Evolutionary conservation across 768 basidiomycete species (phyloP).

Genomic region (Suillus hirtellus): DNA sequence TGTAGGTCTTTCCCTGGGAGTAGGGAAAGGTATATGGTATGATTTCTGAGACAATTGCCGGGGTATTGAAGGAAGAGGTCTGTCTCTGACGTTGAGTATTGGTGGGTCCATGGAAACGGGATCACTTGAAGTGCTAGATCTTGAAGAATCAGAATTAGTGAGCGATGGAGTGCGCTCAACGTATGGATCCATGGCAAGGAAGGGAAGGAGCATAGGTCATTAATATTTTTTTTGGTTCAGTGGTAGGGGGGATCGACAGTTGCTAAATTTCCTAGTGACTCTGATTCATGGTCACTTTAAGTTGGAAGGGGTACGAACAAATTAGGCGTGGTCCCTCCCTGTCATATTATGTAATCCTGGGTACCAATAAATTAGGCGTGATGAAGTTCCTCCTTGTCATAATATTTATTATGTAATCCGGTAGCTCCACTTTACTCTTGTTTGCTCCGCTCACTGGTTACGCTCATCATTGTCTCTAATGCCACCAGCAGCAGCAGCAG

Average conservation of each 20-base stretch:
- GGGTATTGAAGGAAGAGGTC: conserved; percentile 25
- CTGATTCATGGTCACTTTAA: not conserved
- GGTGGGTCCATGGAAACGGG: conserved; percentile 17
- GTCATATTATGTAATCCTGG: conserved; percentile 1
- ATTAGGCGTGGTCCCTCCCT: not conserved
- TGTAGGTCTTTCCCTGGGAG: conserved; percentile 3
- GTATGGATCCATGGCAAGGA: conserved; percentile 27
- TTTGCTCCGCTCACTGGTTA: conserved; percentile 1
- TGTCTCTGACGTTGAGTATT: conserved; percentile 2
- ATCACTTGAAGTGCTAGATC: conserved; percentile 21
- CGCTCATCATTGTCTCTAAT: conserved; percentile 8
- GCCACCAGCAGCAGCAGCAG: conserved; percentile 11
- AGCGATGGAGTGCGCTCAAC: conserved; percentile 30
- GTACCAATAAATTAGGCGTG: too few species aligned
- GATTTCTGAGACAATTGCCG: conserved; percentile 7
- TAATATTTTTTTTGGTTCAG: not conserved
- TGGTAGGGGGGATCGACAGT: conserved; percentile 1
- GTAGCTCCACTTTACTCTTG: conserved; percentile 1
- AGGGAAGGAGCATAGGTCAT: conserved; percentile 16
- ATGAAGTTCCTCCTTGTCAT: not conserved
- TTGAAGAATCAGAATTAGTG: conserved; percentile 24
- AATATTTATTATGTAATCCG: conserved; percentile 2
- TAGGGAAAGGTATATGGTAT: not conserved
- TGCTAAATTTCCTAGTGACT: not conserved
- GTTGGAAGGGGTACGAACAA: conserved; percentile 5